A percentile compares a stretch with the other conserved stretches of the same genome.
Evolutionary conservation across 306 rosid genomes (phyloP).

Genomic region (Pyrus communis): DNA sequence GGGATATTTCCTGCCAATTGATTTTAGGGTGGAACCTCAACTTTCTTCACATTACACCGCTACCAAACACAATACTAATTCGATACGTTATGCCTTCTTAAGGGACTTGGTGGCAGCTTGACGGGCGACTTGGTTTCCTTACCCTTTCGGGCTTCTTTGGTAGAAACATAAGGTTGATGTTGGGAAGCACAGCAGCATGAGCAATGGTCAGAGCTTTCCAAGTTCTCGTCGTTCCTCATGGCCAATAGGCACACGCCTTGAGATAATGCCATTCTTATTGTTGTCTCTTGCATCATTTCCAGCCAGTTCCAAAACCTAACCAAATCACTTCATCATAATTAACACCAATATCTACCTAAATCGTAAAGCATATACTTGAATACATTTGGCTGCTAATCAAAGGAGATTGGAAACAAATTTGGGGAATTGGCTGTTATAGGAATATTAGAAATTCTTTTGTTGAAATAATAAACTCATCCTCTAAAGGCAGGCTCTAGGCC

Average conservation of each 20-base stretch:
- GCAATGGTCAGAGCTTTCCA: slow-evolving; percentile 43
- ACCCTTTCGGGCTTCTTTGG: slow-evolving; percentile 27
- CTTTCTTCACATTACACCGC: background rate
- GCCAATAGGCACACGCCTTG: slow-evolving; percentile 38
- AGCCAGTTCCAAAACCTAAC: slow-evolving; percentile 48
- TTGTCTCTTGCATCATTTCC: slow-evolving; percentile 53
- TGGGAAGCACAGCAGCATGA: slow-evolving; percentile 40
- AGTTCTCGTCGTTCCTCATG: slow-evolving; percentile 50
- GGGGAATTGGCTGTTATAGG: background rate
- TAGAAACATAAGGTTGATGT: slow-evolving; percentile 36
- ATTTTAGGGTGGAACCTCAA: too few species aligned
- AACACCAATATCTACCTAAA: background rate
- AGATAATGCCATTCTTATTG: slow-evolving; percentile 39
- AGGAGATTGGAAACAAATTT: background rate
- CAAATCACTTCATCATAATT: background rate
- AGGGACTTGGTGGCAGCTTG: slow-evolving; percentile 28
- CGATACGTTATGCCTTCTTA: slow-evolving; percentile 10
- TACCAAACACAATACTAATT: background rate
- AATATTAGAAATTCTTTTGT: too few species aligned
- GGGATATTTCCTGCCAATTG: too few species aligned
- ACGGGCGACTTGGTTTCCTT: slow-evolving; percentile 37
- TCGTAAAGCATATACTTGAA: background rate
- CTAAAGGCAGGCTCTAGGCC: background rate
- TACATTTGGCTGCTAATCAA: background rate
- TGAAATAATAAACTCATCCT: too few species aligned